Evolutionary conservation across 2,329 filamentous ascomycete species (phyloP).

Genomic region (Curvularia sp.): DNA sequence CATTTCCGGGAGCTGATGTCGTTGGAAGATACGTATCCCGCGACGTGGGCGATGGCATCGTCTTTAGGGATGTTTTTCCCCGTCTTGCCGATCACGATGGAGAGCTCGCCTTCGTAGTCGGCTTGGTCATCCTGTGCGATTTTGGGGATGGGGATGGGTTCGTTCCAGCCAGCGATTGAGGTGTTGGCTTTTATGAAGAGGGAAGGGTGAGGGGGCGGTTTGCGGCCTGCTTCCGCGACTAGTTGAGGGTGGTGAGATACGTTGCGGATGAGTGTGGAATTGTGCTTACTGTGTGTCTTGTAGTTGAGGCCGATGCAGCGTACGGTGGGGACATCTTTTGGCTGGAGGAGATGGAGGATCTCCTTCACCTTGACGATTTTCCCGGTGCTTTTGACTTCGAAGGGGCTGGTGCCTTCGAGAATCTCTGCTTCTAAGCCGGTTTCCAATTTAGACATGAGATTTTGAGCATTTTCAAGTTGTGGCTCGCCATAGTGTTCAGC

Average conservation of each 20-base stretch:
- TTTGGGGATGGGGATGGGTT: conserved; percentile 54
- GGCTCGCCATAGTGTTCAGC: conserved; percentile 1
- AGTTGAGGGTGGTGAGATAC: background rate
- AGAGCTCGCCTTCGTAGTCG: conserved; percentile 25
- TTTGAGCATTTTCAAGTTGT: background rate
- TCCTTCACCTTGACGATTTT: conserved; percentile 1
- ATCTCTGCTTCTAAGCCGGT: conserved; percentile 1
- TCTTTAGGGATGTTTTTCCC: conserved; percentile 55
- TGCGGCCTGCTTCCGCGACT: conserved; percentile 16
- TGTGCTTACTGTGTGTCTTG: conserved; percentile 1
- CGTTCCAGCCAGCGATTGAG: conserved; percentile 9
- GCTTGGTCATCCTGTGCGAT: conserved; percentile 55
- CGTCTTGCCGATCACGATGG: conserved; percentile 58
- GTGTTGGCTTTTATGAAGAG: conserved; percentile 16
- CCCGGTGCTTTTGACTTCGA: conserved; percentile 1
- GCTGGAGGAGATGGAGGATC: conserved; percentile 3
- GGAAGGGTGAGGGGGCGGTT: conserved; percentile 17
- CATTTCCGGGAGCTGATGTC: conserved; percentile 59
- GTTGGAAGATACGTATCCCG: conserved; percentile 60
- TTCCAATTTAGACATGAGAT: conserved; percentile 1
- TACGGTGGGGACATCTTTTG: conserved; percentile 1
- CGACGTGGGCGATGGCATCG: conserved; percentile 55
- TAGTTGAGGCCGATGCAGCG: background rate
- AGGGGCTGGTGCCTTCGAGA: conserved; percentile 1
- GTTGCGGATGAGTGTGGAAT: background rate